A percentile compares a stretch with the other conserved stretches of the same genome.
These are phyloP conservation scores for Metarhizium album DNA, from an alignment of 2,329 filamentous ascomycete species.

Conservation along the genomic window DNA sequence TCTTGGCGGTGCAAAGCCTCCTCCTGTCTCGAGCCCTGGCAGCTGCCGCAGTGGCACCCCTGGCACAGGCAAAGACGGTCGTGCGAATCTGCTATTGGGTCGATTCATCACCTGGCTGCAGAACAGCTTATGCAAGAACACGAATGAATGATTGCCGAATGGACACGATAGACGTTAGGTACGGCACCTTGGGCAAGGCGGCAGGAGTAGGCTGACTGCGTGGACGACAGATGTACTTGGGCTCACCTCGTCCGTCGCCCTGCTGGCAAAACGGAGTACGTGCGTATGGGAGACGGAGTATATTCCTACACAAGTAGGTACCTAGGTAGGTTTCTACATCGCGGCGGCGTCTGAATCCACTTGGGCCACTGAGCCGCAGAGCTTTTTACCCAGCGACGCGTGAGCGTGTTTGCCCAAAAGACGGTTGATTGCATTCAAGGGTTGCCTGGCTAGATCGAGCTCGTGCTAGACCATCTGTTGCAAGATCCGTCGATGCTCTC, in stretches of 20 bases:
- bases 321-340: too few relatives aligned
- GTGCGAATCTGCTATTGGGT: slow-evolving; percentile 2
- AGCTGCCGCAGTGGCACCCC: background rate
- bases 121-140: background rate
- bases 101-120: background rate
- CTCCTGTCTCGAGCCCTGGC: too few relatives aligned
- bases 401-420: background rate
- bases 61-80: background rate
- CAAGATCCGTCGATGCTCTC: background rate
- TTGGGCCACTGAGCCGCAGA: background rate
- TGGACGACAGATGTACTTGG: background rate
- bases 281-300: too few relatives aligned
- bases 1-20: too few relatives aligned
- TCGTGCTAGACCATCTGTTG: background rate
- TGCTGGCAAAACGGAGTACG: background rate
- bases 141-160: background rate
- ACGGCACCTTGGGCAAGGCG: background rate
- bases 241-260: background rate
- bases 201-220: background rate
- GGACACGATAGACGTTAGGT: background rate
- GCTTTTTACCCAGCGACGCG: background rate
- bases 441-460: background rate
- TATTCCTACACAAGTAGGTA: too few relatives aligned
- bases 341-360: background rate
- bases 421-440: background rate